A percentile compares a stretch with the other conserved stretches of the same genome.
These are phyloP conservation scores for Simmondsia chinensis DNA, from an alignment of 148 eudicot genomes.

Conservation along the genomic window DNA sequence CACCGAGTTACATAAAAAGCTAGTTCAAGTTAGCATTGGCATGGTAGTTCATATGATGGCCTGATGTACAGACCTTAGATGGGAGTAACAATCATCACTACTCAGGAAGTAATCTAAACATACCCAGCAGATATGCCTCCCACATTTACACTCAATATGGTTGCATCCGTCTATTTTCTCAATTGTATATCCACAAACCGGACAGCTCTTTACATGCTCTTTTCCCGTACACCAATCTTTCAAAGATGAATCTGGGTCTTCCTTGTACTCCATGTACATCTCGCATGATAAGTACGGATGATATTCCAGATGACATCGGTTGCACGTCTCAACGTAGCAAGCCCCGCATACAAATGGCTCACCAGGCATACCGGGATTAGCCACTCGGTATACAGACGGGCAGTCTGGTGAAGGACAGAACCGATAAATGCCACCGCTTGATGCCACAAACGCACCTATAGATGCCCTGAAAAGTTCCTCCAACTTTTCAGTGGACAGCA, in stretches of 20 bases:
- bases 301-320: constrained; percentile 68
- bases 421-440: constrained; percentile 46
- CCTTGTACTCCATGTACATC: constrained; percentile 56
- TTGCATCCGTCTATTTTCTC: constrained; percentile 94
- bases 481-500: constrained; percentile 47
- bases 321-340: constrained; percentile 76
- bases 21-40: no score
- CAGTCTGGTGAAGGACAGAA: constrained; percentile 98
- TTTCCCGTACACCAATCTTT: constrained; percentile 70
- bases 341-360: constrained; percentile 72
- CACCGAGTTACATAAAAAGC: no score
- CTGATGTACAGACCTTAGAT: constrained; percentile 52
- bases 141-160: constrained; percentile 80
- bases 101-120: constrained; percentile 48
- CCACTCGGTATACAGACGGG: constrained; percentile 63
- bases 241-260: constrained; percentile 76
- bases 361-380: constrained; percentile 16
- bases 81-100: constrained; percentile 65
- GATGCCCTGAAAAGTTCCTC: constrained; percentile 87
- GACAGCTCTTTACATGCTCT: constrained; percentile 73
- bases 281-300: constrained; percentile 79
- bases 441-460: constrained; percentile 55
- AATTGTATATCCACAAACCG: constrained; percentile 60
- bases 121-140: constrained; percentile 85
- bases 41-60: constrained; percentile 31